These are phyloP conservation scores for Eragrostis curvula DNA, from an alignment of 176 grass and related monocot genomes.

Conservation along the genomic window DNA sequence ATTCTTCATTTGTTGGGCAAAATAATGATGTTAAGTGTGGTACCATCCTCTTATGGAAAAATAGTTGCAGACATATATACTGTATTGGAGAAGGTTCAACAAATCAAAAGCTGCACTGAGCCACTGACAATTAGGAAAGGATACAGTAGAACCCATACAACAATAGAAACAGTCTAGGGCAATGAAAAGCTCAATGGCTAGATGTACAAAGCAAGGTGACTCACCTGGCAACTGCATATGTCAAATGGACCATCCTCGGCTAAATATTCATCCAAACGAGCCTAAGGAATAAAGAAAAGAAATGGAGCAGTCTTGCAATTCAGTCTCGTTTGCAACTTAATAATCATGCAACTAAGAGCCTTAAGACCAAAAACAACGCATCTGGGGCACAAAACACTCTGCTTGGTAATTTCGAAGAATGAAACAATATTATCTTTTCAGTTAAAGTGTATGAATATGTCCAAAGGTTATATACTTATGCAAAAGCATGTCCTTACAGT, in stretches of 20 bases:
- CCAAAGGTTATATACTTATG: not conserved
- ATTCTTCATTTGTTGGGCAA: constrained; percentile 27
- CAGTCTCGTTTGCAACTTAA: not conserved
- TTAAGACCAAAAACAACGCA: not conserved
- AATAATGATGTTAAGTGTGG: not conserved
- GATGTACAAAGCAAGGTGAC: constrained; percentile 17
- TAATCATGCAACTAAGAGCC: not conserved
- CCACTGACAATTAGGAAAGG: not conserved
- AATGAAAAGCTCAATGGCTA: not conserved
- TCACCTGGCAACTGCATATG: constrained; percentile 92
- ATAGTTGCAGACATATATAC: constrained; percentile 16
- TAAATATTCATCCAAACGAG: constrained; percentile 85
- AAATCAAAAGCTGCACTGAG: not conserved
- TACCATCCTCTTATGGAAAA: not conserved
- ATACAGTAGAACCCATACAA: not conserved
- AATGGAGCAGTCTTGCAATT: not conserved
- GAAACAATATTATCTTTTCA: not conserved
- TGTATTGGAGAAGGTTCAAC: not conserved
- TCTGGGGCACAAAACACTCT: constrained; percentile 8
- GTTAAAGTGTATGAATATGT: constrained; percentile 26
- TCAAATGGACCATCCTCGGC: constrained; percentile 87
- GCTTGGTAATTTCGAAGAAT: not conserved
- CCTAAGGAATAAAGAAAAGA: constrained; percentile 47
- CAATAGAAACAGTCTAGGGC: constrained; percentile 1
- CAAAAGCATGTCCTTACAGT: not conserved